Percentiles rank a stretch among this genome's conserved stretches.
These are phyloP conservation scores for Hordeum vulgare DNA, from an alignment of 176 grass and related monocot species.

Conservation along the genomic window DNA sequence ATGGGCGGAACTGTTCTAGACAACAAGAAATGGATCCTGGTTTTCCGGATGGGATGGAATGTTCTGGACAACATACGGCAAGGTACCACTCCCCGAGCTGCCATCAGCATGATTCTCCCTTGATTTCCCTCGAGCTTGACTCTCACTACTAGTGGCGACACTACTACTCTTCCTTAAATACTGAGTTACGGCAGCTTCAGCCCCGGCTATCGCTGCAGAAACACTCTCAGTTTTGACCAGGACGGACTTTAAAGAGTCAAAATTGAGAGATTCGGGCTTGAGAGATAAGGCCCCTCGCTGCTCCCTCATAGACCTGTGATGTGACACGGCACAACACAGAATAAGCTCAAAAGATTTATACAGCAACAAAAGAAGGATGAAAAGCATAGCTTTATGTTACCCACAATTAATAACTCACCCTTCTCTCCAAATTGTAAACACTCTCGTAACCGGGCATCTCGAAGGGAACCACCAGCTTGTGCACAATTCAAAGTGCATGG, in stretches of 20 bases:
- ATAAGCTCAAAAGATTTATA: neutral
- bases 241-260: too few species aligned
- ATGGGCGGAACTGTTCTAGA: neutral
- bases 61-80: neutral
- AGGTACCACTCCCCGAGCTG: too few species aligned
- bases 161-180: slow-evolving; percentile 47
- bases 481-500: neutral
- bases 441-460: slow-evolving; percentile 81
- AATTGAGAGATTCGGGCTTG: slow-evolving; percentile 45
- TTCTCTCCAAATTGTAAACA: slow-evolving; percentile 78
- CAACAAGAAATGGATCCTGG: slow-evolving; percentile 1
- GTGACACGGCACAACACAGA: neutral
- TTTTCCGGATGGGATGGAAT: neutral
- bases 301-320: slow-evolving; percentile 63
- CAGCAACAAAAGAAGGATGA: neutral
- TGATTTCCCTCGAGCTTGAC: neutral
- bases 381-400: neutral
- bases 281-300: slow-evolving; percentile 68
- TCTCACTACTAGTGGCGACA: neutral
- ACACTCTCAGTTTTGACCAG: slow-evolving; percentile 44
- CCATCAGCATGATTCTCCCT: neutral
- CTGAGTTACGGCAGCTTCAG: slow-evolving; percentile 55
- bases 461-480: slow-evolving; percentile 74
- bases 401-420: slow-evolving; percentile 16
- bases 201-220: slow-evolving; percentile 57